These are phyloP conservation scores for Penicillium psychrosexuale DNA, from an alignment of 2,329 filamentous ascomycete genomes.

Conservation along the genomic window DNA sequence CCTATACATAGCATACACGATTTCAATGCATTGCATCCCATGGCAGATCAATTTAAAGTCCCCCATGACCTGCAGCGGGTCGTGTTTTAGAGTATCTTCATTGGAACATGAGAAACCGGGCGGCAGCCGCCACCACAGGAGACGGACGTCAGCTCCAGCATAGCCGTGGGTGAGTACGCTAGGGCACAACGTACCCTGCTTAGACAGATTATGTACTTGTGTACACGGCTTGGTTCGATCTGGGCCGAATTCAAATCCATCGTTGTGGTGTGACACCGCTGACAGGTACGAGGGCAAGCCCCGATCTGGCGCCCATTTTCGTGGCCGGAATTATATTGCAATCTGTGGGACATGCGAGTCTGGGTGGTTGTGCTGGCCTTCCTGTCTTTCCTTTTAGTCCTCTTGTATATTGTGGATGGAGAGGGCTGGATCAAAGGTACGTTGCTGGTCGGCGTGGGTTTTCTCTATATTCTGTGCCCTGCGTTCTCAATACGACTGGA, in stretches of 20 bases:
- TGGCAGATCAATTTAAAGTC: constrained; percentile 14
- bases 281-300: constrained; percentile 17
- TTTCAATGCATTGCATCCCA: constrained; percentile 5
- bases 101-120: background rate
- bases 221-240: constrained; percentile 10
- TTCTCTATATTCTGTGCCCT: constrained; percentile 1
- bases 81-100: background rate
- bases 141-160: constrained; percentile 12
- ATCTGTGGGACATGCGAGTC: constrained; percentile 14
- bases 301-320: constrained; percentile 14
- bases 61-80: constrained; percentile 5
- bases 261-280: constrained; percentile 19
- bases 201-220: constrained; percentile 3
- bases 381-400: background rate
- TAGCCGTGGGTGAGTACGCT: background rate
- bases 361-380: background rate
- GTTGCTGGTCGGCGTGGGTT: background rate
- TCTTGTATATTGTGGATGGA: background rate
- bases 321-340: constrained; percentile 11
- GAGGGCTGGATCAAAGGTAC: background rate
- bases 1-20: constrained; percentile 6
- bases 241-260: constrained; percentile 17
- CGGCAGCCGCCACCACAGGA: constrained; percentile 8
- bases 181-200: background rate
- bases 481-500: constrained; percentile 6